Conservation (phyloP, 176 grass and related monocot species). For the Typha latifolia region DNA sequence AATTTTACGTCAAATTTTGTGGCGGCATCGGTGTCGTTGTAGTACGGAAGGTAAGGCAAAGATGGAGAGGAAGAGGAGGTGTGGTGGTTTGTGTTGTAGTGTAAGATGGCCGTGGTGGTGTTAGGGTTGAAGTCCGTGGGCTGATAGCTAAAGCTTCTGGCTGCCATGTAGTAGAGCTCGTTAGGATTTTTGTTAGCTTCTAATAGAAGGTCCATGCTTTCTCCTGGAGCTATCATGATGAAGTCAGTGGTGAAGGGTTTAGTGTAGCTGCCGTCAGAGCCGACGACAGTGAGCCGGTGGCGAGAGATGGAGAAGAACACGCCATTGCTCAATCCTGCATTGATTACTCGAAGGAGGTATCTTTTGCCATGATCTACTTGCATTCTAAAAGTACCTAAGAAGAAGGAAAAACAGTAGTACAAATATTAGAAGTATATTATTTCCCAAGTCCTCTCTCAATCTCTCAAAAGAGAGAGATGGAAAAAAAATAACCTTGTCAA, state of each 20-base stretch:
- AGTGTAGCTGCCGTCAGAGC: conserved; percentile 34
- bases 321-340: conserved; percentile 31
- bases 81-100: conserved; percentile 14
- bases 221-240: conserved; percentile 32
- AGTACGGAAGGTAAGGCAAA: conserved; percentile 5
- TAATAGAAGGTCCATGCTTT: conserved; percentile 40
- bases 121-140: neutral
- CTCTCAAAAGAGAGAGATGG: neutral
- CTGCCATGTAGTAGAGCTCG: conserved; percentile 23
- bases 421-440: neutral
- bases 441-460: no score
- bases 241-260: conserved; percentile 36
- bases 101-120: conserved; percentile 21
- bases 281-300: conserved; percentile 46
- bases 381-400: conserved; percentile 11
- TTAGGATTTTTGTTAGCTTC: conserved; percentile 16
- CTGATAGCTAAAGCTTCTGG: conserved; percentile 4
- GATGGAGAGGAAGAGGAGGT: conserved; percentile 15
- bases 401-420: neutral
- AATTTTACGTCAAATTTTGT: neutral
- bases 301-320: conserved; percentile 37
- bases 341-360: conserved; percentile 46
- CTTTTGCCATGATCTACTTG: conserved; percentile 29
- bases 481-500: neutral
- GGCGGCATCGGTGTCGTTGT: conserved; percentile 6